A percentile compares a stretch with the other conserved stretches of the same genome.
These are phyloP conservation scores for Gracilaria gracilis DNA, from an alignment of 23 red algal genomes.

Conservation along the genomic window DNA sequence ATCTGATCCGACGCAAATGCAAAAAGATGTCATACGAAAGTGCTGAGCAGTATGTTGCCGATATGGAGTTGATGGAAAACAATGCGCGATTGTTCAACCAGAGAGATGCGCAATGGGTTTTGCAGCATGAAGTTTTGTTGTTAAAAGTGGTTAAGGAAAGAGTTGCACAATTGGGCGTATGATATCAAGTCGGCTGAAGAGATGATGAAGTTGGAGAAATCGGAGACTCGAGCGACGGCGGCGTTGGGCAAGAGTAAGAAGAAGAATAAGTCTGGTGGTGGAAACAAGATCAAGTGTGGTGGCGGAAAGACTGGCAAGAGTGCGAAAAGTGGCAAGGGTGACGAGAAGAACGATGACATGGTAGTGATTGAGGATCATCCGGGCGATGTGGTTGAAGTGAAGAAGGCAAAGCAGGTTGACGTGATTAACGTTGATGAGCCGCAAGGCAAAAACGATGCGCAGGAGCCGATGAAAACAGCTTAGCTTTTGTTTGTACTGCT, in stretches of 20 bases:
- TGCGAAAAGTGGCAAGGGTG: too few relatives aligned
- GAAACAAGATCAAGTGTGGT: neutral
- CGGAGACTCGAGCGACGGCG: slow-evolving; percentile 38
- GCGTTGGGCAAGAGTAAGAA: slow-evolving; percentile 2
- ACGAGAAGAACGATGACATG: neutral
- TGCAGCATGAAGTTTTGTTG: slow-evolving; percentile 91
- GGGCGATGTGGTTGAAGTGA: slow-evolving; percentile 17
- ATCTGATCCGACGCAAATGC: slow-evolving; percentile 71
- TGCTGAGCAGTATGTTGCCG: slow-evolving; percentile 72
- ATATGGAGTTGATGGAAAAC: slow-evolving; percentile 78
- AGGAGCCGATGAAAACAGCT: slow-evolving; percentile 13
- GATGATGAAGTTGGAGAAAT: slow-evolving; percentile 72
- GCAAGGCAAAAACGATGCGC: neutral
- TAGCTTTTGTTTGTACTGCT: too few relatives aligned
- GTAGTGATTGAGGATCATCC: neutral
- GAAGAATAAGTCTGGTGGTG: slow-evolving; percentile 14
- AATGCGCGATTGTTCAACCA: slow-evolving; percentile 89
- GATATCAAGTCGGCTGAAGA: slow-evolving; percentile 80
- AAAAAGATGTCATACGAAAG: slow-evolving; percentile 63
- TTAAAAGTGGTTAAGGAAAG: slow-evolving; percentile 77
- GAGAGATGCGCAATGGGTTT: slow-evolving; percentile 90
- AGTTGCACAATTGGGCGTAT: slow-evolving; percentile 49
- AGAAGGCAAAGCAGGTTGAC: neutral
- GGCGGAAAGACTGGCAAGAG: neutral
- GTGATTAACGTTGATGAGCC: slow-evolving; percentile 8